Conservation (phyloP, 139 green algal genomes). For the Closterium sp. region DNA sequence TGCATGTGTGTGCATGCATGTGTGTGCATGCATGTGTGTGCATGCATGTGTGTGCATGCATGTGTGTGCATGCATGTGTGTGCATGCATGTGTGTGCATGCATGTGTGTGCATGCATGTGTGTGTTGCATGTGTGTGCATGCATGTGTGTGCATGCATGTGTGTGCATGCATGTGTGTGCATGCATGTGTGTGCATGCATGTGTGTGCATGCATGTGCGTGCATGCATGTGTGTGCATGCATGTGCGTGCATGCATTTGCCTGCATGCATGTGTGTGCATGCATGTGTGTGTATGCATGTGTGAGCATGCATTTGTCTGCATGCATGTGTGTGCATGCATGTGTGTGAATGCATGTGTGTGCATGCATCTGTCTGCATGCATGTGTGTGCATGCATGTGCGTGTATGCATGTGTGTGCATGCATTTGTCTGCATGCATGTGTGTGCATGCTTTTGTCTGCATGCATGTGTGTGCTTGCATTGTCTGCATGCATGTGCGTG, state of each 20-base stretch:
- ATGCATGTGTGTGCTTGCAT: background rate
- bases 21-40: background rate
- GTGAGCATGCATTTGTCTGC: background rate
- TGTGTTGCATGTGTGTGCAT: background rate
- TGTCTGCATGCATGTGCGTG: background rate
- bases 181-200: background rate
- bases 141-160: background rate
- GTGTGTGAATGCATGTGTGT: background rate
- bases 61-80: background rate
- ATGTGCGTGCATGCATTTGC: background rate
- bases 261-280: background rate
- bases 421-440: background rate
- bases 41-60: background rate
- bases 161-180: background rate
- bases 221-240: background rate
- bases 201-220: background rate
- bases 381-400: background rate
- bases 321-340: background rate
- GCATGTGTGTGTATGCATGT: background rate
- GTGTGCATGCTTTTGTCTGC: background rate
- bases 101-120: background rate
- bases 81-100: background rate
- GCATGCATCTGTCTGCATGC: background rate
- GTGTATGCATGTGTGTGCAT: background rate
- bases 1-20: background rate